Evolutionary conservation across 441 rosid genomes (phyloP), one percentile per base, ranked within the genome.

Genomic region (Jatropha podagrica): DNA sequence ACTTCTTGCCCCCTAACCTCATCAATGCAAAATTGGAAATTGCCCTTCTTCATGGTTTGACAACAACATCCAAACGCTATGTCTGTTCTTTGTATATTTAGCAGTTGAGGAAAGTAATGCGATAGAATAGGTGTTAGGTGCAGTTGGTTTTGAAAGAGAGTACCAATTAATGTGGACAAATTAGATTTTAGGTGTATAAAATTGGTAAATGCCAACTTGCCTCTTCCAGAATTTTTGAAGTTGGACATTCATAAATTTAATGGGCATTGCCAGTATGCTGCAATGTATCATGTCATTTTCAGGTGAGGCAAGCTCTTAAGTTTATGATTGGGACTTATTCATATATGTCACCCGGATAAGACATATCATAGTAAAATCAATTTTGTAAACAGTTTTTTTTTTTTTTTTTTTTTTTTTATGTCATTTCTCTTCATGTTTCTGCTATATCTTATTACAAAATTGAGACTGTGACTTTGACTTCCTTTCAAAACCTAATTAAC

Each of bases 71-170:
- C 44, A 18, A 72, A 48, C 65, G 2, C 20, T 71, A 20, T 4
- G 74, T 61, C 42, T 17, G 1, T 3, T 72, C 46, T 42, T 62
- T 61, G 58, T 66, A 71, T 68, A 37, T 75, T 11, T 69, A 2
- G 77, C 38, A 13, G 82, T 72, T 72, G 78, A 59, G 74, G 20
- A 75, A 72, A 69, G 54, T 78, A 18, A 80, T 73, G 76, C 44
- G 15, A 20, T 10, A 49, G 17, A 54, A 48, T 23, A 58, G 73
- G 37, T 17, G 79, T 73, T 78, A 66, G 83, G 83, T 77, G 68
- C 3, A 37, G 74, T 80, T 70, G 78, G 78, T 76, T 70, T 76
- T 77, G 75, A 71, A 69, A 15, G 38, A 15, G 42, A 52, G 37
- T 4, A 27, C 10, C 40, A 17, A 54, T 18, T 18, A 54, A 15